Evolutionary conservation across 2,329 filamentous ascomycete species (phyloP).

Genomic region (Aspergillus neotritici): DNA sequence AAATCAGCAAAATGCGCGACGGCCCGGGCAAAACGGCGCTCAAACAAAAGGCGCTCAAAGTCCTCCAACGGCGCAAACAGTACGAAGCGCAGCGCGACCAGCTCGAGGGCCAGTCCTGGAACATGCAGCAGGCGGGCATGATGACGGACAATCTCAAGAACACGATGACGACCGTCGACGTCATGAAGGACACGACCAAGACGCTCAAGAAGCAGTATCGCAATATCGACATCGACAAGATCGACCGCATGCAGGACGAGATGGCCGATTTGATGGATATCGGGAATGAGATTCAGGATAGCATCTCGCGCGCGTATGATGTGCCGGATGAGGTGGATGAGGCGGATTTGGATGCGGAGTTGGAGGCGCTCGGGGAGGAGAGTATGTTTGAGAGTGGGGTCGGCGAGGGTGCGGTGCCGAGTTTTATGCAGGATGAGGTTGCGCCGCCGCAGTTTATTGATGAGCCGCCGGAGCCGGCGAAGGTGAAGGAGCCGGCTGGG

Average conservation of each 20-base stretch:
- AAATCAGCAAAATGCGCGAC: conserved; percentile 87
- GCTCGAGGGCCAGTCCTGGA: conserved; percentile 91
- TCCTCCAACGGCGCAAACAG: conserved; percentile 86
- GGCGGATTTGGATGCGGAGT: conserved; percentile 88
- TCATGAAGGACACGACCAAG: conserved; percentile 95
- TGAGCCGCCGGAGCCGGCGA: conserved; percentile 69
- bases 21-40: conserved; percentile 89
- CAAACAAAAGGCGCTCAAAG: conserved; percentile 89
- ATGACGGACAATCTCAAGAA: conserved; percentile 99
- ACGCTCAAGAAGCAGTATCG: conserved; percentile 89
- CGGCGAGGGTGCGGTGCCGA: conserved; percentile 61
- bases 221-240: conserved; percentile 95
- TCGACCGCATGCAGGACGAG: conserved; percentile 95
- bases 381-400: conserved; percentile 74
- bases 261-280: conserved; percentile 98
- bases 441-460: conserved; percentile 83
- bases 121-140: conserved; percentile 97
- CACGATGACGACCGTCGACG: conserved; percentile 96
- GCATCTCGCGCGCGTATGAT: conserved; percentile 83
- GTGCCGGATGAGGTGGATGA: conserved; percentile 96
- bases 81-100: conserved; percentile 94
- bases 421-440: conserved; percentile 84
- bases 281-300: conserved; percentile 97
- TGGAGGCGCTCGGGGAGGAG: conserved; percentile 90
- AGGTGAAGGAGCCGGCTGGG: conserved; percentile 74